Conservation (phyloP, 129 eudicot genomes). For the Ambrosia trifida region DNA sequence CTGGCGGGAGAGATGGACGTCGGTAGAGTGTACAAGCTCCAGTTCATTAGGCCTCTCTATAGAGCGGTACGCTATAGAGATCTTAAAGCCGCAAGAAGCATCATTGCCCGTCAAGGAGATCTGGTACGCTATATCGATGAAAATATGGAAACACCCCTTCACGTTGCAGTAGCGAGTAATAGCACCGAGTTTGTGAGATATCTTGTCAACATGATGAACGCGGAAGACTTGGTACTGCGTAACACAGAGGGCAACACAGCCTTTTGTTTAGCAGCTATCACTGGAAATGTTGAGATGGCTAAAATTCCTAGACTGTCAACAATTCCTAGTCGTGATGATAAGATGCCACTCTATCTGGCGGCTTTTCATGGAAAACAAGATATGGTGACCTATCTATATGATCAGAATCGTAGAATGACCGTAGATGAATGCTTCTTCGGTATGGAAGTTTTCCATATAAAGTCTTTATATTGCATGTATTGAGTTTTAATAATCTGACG, state of each 20-base stretch:
- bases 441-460: conserved; percentile 4
- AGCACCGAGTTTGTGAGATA: conserved; percentile 29
- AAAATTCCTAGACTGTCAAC: background rate
- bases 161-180: conserved; percentile 36
- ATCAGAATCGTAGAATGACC: background rate
- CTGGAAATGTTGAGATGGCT: background rate
- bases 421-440: background rate
- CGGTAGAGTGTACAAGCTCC: too few species aligned
- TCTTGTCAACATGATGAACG: conserved; percentile 18
- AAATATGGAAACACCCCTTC: conserved; percentile 42
- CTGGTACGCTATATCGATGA: conserved; percentile 31
- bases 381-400: background rate
- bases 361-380: background rate
- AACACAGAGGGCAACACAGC: background rate
- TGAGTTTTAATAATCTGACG: too few species aligned
- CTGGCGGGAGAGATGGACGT: too few species aligned
- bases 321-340: background rate
- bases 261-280: background rate
- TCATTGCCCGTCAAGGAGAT: background rate
- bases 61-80: conserved; percentile 29
- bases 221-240: background rate
- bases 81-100: conserved; percentile 22
- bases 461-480: too few species aligned
- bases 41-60: background rate
- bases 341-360: background rate